Percentiles rank a stretch among this genome's conserved stretches.
These are phyloP conservation scores for Exophiala mesophila DNA, from an alignment of 2,329 filamentous ascomycete genomes.

Conservation along the genomic window DNA sequence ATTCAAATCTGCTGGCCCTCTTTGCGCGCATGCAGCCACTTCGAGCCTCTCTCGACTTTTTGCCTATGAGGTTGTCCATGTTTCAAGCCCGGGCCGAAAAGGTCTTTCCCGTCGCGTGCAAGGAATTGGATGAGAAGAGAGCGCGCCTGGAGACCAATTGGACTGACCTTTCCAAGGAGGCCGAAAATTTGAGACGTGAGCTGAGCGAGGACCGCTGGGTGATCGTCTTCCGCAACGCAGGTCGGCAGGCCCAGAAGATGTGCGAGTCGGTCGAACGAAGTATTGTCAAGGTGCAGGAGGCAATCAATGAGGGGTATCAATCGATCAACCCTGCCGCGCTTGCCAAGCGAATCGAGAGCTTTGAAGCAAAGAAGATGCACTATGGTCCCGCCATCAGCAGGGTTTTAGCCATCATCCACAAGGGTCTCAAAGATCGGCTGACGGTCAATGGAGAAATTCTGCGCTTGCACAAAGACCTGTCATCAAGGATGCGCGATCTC, in stretches of 20 bases:
- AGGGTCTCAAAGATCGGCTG: conserved; percentile 88
- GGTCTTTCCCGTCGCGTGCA: conserved; percentile 83
- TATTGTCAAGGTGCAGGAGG: conserved; percentile 73
- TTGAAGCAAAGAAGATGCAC: conserved; percentile 90
- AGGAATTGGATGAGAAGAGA: conserved; percentile 75
- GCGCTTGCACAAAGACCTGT: conserved; percentile 77
- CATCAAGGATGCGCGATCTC: conserved; percentile 71
- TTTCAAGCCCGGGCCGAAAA: conserved; percentile 73
- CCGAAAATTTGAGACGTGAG: conserved; percentile 82
- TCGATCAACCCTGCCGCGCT: conserved; percentile 65
- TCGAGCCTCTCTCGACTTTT: conserved; percentile 85
- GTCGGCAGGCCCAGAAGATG: conserved; percentile 91
- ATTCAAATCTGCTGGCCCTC: conserved; percentile 79
- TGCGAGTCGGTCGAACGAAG: conserved; percentile 90
- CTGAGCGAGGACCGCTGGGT: conserved; percentile 95
- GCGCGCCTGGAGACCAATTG: conserved; percentile 75
- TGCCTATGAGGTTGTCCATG: conserved; percentile 87
- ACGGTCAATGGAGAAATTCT: conserved; percentile 96
- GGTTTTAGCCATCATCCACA: conserved; percentile 87
- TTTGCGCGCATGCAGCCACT: conserved; percentile 95
- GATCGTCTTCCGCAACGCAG: conserved; percentile 87
- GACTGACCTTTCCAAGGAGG: conserved; percentile 82
- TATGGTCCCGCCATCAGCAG: conserved; percentile 91
- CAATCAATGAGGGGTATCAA: conserved; percentile 68
- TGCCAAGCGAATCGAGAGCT: conserved; percentile 82